Percentiles rank a stretch among this genome's conserved stretches.
Evolutionary conservation across 257 asterid species (phyloP).

Genomic region (Dorcoceras hygrometricum): DNA sequence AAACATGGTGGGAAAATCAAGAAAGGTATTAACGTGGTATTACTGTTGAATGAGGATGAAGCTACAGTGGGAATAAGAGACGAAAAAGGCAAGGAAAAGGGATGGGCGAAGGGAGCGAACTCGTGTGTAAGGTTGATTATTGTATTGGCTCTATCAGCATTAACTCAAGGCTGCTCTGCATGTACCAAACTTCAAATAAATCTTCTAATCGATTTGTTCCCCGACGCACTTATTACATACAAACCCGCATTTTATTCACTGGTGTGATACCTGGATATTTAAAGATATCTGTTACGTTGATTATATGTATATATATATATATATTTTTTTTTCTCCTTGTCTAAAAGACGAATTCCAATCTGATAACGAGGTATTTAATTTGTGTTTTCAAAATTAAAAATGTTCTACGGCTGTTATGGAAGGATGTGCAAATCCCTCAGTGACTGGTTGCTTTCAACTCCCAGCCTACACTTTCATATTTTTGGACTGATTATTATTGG

Average conservation of each 20-base stretch:
- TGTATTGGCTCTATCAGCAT: conserved; percentile 8
- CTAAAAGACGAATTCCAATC: too few relatives aligned
- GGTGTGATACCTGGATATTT: too few relatives aligned
- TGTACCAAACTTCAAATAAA: not conserved
- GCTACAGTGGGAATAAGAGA: conserved; percentile 11
- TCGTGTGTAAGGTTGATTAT: conserved; percentile 3
- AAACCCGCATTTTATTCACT: too few relatives aligned
- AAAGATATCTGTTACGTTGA: too few relatives aligned
- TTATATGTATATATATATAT: too few relatives aligned
- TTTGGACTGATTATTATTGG: not conserved
- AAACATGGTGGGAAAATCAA: too few relatives aligned
- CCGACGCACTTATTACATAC: too few relatives aligned
- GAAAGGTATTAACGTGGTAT: not conserved
- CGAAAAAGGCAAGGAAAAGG: conserved; percentile 26
- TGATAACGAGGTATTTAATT: too few relatives aligned
- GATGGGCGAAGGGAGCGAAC: conserved; percentile 19
- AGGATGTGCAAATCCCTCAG: not conserved
- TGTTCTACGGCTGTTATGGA: not conserved
- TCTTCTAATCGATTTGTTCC: too few relatives aligned
- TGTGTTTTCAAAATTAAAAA: too few relatives aligned
- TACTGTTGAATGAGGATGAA: conserved; percentile 7
- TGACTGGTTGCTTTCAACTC: not conserved
- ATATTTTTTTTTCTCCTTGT: too few relatives aligned
- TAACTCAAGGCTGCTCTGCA: conserved; percentile 3
- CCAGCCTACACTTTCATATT: not conserved